Evolutionary conservation across 2,329 filamentous ascomycete species (phyloP).

Genomic region (Cordyceps javanica): DNA sequence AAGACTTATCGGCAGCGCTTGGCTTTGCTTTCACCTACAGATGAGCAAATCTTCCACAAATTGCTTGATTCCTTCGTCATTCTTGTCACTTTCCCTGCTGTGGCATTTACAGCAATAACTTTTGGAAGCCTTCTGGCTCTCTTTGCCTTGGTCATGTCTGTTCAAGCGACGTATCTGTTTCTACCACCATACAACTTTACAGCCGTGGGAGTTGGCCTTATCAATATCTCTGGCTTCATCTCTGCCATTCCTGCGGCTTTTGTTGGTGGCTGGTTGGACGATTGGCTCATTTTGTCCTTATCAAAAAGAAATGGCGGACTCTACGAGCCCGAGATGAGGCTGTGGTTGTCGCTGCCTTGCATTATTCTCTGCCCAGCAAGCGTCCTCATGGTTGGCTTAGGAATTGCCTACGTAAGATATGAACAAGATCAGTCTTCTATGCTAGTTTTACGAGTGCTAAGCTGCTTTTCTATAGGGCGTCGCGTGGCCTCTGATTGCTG

Average conservation of each 20-base stretch:
- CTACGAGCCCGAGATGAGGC: constrained; percentile 38
- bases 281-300: constrained; percentile 28
- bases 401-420: background rate
- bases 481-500: constrained; percentile 5
- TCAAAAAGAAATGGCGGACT: constrained; percentile 31
- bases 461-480: background rate
- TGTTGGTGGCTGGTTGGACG: constrained; percentile 28
- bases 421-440: background rate
- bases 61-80: constrained; percentile 30
- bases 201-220: constrained; percentile 30
- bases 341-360: constrained; percentile 24
- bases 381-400: constrained; percentile 3
- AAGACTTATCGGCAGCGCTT: constrained; percentile 39
- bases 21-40: constrained; percentile 24
- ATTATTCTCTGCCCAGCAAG: background rate
- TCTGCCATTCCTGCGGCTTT: constrained; percentile 29
- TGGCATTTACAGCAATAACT: constrained; percentile 29
- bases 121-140: constrained; percentile 32
- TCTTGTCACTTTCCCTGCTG: constrained; percentile 31
- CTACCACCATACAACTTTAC: constrained; percentile 32
- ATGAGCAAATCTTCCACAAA: constrained; percentile 23
- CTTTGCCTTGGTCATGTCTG: constrained; percentile 28
- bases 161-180: constrained; percentile 20
- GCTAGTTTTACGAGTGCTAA: background rate
- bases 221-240: constrained; percentile 34